Base-by-base conservation (phyloP, 768 basidiomycete species). In the Trametopsis cervina region DNA sequence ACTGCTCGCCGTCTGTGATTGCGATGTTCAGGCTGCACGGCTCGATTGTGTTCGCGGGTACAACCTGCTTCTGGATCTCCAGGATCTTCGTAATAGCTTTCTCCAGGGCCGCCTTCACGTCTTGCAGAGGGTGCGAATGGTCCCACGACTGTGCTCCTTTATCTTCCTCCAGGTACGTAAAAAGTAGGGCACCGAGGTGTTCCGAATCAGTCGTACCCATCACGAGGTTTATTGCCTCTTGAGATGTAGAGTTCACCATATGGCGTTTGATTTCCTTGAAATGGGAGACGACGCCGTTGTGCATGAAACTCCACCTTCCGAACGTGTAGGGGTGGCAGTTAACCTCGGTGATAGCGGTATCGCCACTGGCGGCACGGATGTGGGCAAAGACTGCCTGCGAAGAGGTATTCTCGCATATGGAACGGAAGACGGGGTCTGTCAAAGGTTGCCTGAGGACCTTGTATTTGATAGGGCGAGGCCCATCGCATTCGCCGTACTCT, bases 201-300 rank as follows among this genome's bases (percentile, higher is more conserved):
- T 62, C 57, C 44, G 57, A 59, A 55, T 66, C 63, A 2, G 62
- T 63, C 44, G 62, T 64, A 17, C 64, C 65, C 38, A 52, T 55
- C 24, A 63, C 54, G n/a, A 44, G 49, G 17, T 43, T 29, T 21
- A 52, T 44, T 41, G 59, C 60, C 47, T 54, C 54, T 43, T 56
- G 54, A 17, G 53, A 52, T 38, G 57, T 46, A 35, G 17, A 46
- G 17, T 48, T 21, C 4, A 50, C 29, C 10, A 59, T 26, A 27
- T 50, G 47, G 43, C 57, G 51, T 44, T 50, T 44, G 48, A 57
- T 50, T 22, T 26, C 23, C 29, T 46, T 44, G 40, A 60, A 65
- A 49, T 60, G 53, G 23, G 61, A 58, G 44, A 63, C 51, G 27
- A 43, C 49, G 29, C 61, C 64, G 56, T 65, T 62, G 58, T 64